Evolutionary conservation across 148 eudicot genomes (phyloP).

Genomic region (Fallopia convolvulus): DNA sequence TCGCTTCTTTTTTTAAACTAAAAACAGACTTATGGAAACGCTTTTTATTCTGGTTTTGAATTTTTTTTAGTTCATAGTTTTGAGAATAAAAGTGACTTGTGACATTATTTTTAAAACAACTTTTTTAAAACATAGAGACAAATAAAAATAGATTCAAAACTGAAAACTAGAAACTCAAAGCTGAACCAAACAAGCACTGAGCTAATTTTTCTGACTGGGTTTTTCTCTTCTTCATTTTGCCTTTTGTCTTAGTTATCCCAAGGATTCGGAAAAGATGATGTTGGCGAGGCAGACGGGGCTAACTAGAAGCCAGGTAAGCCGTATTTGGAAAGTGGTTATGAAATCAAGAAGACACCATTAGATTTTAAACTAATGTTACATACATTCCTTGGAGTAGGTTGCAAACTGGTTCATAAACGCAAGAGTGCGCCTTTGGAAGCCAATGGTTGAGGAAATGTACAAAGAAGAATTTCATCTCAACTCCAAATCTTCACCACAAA

Average conservation of each 20-base stretch:
- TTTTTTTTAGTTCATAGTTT: too few relatives aligned
- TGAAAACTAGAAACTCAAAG: too few relatives aligned
- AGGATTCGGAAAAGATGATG: slow-evolving; percentile 76
- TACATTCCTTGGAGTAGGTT: slow-evolving; percentile 27
- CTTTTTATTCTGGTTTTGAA: too few relatives aligned
- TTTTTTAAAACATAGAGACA: too few relatives aligned
- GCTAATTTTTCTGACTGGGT: not conserved
- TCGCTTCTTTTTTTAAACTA: too few relatives aligned
- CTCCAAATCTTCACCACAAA: not conserved
- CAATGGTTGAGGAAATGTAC: slow-evolving; percentile 92
- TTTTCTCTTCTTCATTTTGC: not conserved
- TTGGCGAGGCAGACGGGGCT: slow-evolving; percentile 80
- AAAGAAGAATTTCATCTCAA: slow-evolving; percentile 30
- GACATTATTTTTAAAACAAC: too few relatives aligned
- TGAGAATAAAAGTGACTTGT: too few relatives aligned
- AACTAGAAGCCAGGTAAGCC: slow-evolving; percentile 63
- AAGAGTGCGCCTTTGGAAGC: slow-evolving; percentile 88
- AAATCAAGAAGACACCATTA: not conserved
- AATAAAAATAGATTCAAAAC: too few relatives aligned
- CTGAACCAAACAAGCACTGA: too few relatives aligned
- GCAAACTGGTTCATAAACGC: slow-evolving; percentile 93
- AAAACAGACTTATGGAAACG: too few relatives aligned
- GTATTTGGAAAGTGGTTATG: not conserved
- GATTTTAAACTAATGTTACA: not conserved
- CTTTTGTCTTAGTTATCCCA: slow-evolving; percentile 55